phyloP scores from a whole-genome alignment of 75 land plant species.

The Ceratopteris richardii region DNA sequence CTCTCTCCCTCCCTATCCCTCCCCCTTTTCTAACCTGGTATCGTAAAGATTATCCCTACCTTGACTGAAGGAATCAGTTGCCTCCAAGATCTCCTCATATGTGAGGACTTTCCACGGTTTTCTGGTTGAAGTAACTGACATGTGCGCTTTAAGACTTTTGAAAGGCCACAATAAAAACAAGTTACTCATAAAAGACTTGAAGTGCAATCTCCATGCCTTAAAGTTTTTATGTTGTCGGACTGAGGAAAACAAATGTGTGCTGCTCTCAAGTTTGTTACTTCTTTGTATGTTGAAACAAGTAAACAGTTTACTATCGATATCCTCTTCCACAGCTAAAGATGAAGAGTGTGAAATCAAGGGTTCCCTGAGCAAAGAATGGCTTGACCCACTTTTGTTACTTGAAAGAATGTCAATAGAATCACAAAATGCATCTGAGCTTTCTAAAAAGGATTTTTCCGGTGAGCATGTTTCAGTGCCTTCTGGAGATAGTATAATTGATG shows the following conservation, averaged over 20 bases:
- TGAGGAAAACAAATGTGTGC: background rate
- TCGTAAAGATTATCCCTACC: slow-evolving; percentile 29
- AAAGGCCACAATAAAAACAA: no score
- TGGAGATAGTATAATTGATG: background rate
- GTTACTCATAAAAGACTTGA: background rate
- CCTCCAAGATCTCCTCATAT: slow-evolving; percentile 50
- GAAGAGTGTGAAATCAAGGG: background rate
- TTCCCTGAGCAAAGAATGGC: background rate
- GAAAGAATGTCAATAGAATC: background rate
- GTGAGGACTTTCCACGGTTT: slow-evolving; percentile 64
- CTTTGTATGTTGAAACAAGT: background rate
- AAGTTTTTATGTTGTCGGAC: background rate
- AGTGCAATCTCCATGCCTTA: background rate
- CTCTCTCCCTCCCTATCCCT: background rate
- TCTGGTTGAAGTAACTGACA: background rate
- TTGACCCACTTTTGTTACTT: background rate
- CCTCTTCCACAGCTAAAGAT: background rate
- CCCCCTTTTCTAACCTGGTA: background rate
- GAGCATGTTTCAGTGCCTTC: background rate
- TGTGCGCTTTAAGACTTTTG: background rate
- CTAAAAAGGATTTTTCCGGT: background rate
- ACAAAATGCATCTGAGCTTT: background rate
- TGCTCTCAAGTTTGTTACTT: background rate
- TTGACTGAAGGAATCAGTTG: slow-evolving; percentile 56
- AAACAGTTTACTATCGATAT: background rate